A percentile compares a stretch with the other conserved stretches of the same genome.
Evolutionary conservation across 2,329 filamentous ascomycete genomes (phyloP).

Genomic region (Madurella mycetomatis): DNA sequence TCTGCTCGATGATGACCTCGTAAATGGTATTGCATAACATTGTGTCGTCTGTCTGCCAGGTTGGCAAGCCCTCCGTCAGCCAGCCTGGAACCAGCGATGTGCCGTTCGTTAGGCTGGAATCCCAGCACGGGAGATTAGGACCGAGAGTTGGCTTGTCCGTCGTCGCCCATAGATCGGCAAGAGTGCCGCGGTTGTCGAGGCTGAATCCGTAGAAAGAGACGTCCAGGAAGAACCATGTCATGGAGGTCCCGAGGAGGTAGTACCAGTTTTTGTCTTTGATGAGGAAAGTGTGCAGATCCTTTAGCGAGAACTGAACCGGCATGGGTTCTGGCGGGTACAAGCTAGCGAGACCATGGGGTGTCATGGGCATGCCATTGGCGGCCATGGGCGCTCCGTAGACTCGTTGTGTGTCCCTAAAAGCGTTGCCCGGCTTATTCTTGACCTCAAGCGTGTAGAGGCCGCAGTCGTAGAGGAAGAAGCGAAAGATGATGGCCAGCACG

Average conservation of each 20-base stretch:
- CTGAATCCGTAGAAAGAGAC: constrained; percentile 55
- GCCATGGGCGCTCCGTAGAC: constrained; percentile 46
- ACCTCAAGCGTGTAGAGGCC: constrained; percentile 63
- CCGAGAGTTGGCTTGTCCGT: constrained; percentile 32
- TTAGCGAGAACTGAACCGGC: constrained; percentile 46
- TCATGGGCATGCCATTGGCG: constrained; percentile 32
- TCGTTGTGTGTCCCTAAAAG: constrained; percentile 55
- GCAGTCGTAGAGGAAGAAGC: constrained; percentile 63
- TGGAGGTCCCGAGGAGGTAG: constrained; percentile 43
- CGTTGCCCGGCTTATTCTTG: constrained; percentile 55
- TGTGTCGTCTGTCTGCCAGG: constrained; percentile 47
- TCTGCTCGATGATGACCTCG: constrained; percentile 47
- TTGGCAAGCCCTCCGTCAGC: constrained; percentile 37
- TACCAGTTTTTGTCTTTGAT: constrained; percentile 45
- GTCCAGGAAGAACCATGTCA: constrained; percentile 52
- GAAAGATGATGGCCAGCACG: constrained; percentile 59
- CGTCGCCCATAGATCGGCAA: constrained; percentile 42
- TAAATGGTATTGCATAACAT: constrained; percentile 50
- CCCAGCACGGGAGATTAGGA: constrained; percentile 42
- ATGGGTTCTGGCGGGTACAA: constrained; percentile 30
- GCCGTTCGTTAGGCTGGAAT: constrained; percentile 40
- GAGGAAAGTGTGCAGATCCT: constrained; percentile 48
- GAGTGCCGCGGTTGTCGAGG: constrained; percentile 42
- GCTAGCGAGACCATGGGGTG: constrained; percentile 27
- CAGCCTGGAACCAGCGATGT: constrained; percentile 42